Percentiles rank a stretch among this genome's conserved stretches.
Evolutionary conservation across 768 basidiomycete species (phyloP).

Genomic region (Phaeotremella skinneri): DNA sequence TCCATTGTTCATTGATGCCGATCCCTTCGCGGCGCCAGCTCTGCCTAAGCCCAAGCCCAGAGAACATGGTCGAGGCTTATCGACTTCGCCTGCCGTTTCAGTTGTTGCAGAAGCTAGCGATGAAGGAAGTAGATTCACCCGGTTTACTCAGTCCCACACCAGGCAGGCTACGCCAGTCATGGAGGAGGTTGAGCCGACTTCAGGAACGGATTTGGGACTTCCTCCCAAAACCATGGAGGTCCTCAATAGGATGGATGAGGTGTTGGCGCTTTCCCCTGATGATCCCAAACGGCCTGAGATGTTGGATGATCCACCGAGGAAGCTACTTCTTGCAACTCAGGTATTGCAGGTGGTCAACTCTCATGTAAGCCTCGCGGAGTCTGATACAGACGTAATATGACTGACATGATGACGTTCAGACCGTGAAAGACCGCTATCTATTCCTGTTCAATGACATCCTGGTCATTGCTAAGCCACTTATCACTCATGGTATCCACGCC

Average conservation of each 20-base stretch:
- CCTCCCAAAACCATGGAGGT: slow-evolving; percentile 31
- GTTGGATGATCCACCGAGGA: slow-evolving; percentile 82
- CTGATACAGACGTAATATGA: slow-evolving; percentile 1
- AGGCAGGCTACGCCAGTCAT: slow-evolving; percentile 3
- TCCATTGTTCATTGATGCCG: slow-evolving; percentile 62
- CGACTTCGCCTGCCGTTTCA: slow-evolving; percentile 43
- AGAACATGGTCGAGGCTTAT: slow-evolving; percentile 48
- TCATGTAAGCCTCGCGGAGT: slow-evolving; percentile 39
- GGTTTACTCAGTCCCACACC: slow-evolving; percentile 11
- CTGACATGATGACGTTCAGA: slow-evolving; percentile 55
- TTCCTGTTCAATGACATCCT: slow-evolving; percentile 97
- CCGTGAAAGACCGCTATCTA: slow-evolving; percentile 90
- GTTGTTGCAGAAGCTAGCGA: slow-evolving; percentile 44
- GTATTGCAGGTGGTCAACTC: slow-evolving; percentile 91
- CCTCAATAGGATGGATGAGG: slow-evolving; percentile 40
- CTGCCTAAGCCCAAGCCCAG: slow-evolving; percentile 69
- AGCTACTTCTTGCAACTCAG: slow-evolving; percentile 75
- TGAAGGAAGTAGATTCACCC: slow-evolving; percentile 31
- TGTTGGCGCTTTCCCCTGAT: slow-evolving; percentile 40
- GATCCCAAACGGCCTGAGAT: slow-evolving; percentile 56
- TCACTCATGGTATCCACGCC: slow-evolving; percentile 57
- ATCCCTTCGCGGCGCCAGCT: slow-evolving; percentile 62
- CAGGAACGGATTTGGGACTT: slow-evolving; percentile 2
- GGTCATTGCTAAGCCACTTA: slow-evolving; percentile 84
- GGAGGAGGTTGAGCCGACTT: slow-evolving; percentile 11